Base-by-base conservation (phyloP, 352 stramenopile genomes). In the Phytophthora syringae region DNA sequence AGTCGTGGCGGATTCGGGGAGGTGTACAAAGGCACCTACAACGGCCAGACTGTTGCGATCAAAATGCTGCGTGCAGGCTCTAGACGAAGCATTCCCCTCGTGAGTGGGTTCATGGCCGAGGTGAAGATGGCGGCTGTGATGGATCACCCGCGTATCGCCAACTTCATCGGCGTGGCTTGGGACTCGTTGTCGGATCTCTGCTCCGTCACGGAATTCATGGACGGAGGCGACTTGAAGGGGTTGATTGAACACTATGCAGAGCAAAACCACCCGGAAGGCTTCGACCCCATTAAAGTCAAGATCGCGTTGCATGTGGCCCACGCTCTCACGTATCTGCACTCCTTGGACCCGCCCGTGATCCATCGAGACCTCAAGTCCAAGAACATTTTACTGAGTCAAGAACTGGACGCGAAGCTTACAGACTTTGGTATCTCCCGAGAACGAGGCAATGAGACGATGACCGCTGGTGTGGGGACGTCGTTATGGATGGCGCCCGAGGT, bases 311-410 rank as follows among this genome's bases (percentile, higher is more conserved):
- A 64, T 7, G 56, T 64, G 48, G 56, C 56, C 21, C 56, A 64
- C 27, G 56, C 56, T 16, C 57, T 65, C 36, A 60, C 57, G 37
- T 65, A 60, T 28, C 21, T 65, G n/a, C n/a, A n/a, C n/a, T n/a
- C n/a, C n/a, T n/a, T n/a, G n/a, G n/a, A n/a, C n/a, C n/a, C n/a
- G n/a, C n/a, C n/a, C n/a, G n/a, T n/a, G n/a, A n/a, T n/a, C n/a
- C n/a, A n/a, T n/a, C n/a, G n/a, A n/a, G n/a, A 90, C 60, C 64
- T 92, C 44, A 92, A 90, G 74, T 90, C 79, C 44, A 78, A 77
- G 43, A 90, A 90, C 68, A 77, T 92, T 50, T 62, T 92, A 20
- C 60, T 92, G 7, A 91, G 76, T 60, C 9, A 37, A 7, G 62
- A 77, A 15, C 68, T 70, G 24, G 63, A 67, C 7, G 76, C 80